A percentile compares a stretch with the other conserved stretches of the same genome.
Conservation (phyloP, 140 eudicot genomes). For the Flaveria floridana region DNA sequence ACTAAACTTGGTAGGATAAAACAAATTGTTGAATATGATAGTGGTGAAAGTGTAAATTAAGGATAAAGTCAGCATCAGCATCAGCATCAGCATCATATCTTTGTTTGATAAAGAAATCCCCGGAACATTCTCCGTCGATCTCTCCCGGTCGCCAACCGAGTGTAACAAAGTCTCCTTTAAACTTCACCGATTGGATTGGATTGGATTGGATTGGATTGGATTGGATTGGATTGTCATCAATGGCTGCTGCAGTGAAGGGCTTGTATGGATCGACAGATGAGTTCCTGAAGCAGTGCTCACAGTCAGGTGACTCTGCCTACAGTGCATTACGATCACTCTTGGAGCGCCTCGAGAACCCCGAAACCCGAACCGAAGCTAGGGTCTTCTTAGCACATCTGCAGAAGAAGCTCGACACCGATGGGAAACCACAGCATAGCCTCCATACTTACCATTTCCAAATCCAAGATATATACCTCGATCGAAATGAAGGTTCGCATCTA, state of each 20-base stretch:
- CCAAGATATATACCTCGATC: constrained; percentile 70
- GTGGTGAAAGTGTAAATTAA: too few relatives aligned
- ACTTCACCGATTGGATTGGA: too few relatives aligned
- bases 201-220: too few relatives aligned
- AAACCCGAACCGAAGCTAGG: constrained; percentile 72
- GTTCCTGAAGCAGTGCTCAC: constrained; percentile 59
- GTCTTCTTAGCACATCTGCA: constrained; percentile 73
- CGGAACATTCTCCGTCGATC: constrained; percentile 31
- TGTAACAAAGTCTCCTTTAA: not conserved
- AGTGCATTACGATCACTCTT: constrained; percentile 71
- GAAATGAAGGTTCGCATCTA: constrained; percentile 45
- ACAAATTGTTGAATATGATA: too few relatives aligned
- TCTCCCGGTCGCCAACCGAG: constrained; percentile 1
- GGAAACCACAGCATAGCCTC: constrained; percentile 47
- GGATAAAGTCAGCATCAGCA: not conserved
- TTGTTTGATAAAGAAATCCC: constrained; percentile 18
- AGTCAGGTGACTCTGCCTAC: constrained; percentile 94
- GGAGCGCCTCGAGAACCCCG: constrained; percentile 83
- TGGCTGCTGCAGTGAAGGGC: constrained; percentile 45
- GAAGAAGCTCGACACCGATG: constrained; percentile 48
- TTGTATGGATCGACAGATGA: constrained; percentile 59
- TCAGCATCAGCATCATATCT: too few relatives aligned
- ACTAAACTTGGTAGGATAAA: too few relatives aligned
- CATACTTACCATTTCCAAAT: constrained; percentile 81
- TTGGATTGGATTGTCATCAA: constrained; percentile 23